Conservation (phyloP, 352 stramenopile genomes). For the Aphanomyces cochlioides region DNA sequence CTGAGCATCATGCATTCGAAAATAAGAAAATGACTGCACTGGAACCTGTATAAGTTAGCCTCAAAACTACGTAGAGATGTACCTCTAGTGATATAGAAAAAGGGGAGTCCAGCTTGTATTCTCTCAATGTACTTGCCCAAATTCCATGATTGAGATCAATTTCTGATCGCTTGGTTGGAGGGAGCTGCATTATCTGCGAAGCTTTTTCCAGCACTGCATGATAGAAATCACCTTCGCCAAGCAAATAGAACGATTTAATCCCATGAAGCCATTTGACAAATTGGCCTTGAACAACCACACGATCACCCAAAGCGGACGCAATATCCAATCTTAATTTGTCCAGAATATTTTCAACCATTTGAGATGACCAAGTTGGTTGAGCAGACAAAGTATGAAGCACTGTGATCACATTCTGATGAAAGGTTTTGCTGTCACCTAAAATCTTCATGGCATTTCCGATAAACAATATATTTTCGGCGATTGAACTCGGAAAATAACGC, state of each 20-base stretch:
- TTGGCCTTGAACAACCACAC: slow-evolving; percentile 62
- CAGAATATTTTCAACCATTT: neutral
- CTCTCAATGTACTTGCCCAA: slow-evolving; percentile 51
- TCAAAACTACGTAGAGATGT: neutral
- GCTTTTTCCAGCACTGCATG: slow-evolving; percentile 67
- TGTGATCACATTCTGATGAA: slow-evolving; percentile 47
- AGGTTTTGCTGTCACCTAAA: slow-evolving; percentile 60
- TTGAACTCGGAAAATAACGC: slow-evolving; percentile 20
- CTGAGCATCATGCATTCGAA: neutral
- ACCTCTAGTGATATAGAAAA: neutral
- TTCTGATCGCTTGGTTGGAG: slow-evolving; percentile 49
- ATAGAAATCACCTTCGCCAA: slow-evolving; percentile 65
- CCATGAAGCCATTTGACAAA: slow-evolving; percentile 49
- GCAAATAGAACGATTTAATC: slow-evolving; percentile 59
- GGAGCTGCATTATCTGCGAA: slow-evolving; percentile 48
- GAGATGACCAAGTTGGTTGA: neutral
- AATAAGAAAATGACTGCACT: neutral
- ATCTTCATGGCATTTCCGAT: slow-evolving; percentile 42
- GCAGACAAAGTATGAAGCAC: slow-evolving; percentile 36
- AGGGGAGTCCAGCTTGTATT: slow-evolving; percentile 41
- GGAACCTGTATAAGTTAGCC: neutral
- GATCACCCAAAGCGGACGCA: slow-evolving; percentile 49
- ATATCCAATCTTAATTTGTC: slow-evolving; percentile 56
- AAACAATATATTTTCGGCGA: slow-evolving; percentile 30
- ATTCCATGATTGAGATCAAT: slow-evolving; percentile 62